These are phyloP conservation scores for Chaetomiaceae sp. DNA, from an alignment of 2,329 filamentous ascomycete species.

Conservation along the genomic window DNA sequence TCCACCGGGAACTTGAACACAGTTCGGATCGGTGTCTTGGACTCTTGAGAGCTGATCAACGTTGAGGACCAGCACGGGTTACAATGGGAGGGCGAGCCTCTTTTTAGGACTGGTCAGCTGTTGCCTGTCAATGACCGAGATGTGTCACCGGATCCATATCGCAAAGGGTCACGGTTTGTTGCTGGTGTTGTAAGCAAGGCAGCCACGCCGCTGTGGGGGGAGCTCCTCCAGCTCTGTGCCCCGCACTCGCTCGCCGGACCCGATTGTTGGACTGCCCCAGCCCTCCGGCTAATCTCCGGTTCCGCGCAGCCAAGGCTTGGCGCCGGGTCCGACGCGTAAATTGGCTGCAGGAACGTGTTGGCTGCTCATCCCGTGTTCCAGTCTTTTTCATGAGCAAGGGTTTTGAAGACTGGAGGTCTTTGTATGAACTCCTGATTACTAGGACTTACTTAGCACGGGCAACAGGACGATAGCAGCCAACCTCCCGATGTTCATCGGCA, in stretches of 20 bases:
- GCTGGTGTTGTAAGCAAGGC: conserved; percentile 12
- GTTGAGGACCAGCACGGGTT: neutral
- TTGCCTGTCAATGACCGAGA: conserved; percentile 17
- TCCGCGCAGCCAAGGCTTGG: neutral
- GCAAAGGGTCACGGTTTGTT: neutral
- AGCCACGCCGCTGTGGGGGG: conserved; percentile 5
- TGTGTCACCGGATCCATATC: conserved; percentile 19
- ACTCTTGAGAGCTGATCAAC: neutral
- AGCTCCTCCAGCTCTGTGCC: conserved; percentile 10
- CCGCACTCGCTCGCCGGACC: neutral
- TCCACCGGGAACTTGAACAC: neutral
- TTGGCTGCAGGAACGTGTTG: conserved; percentile 22
- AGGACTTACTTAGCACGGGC: neutral
- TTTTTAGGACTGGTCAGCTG: conserved; percentile 16
- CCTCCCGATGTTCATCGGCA: conserved; percentile 65
- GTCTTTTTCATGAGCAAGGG: neutral
- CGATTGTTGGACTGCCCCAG: conserved; percentile 1
- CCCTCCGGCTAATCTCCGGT: conserved; percentile 25
- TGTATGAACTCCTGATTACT: neutral
- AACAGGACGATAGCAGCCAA: neutral
- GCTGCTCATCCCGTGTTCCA: neutral
- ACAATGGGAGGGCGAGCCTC: neutral
- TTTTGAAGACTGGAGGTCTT: neutral
- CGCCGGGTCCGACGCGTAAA: conserved; percentile 14
- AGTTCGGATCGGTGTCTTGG: too few species aligned